Evolutionary conservation across 495 filamentous ascomycete genomes (phyloP), one percentile per base, ranked within the genome.

Genomic region (Achaetomiella virescens): DNA sequence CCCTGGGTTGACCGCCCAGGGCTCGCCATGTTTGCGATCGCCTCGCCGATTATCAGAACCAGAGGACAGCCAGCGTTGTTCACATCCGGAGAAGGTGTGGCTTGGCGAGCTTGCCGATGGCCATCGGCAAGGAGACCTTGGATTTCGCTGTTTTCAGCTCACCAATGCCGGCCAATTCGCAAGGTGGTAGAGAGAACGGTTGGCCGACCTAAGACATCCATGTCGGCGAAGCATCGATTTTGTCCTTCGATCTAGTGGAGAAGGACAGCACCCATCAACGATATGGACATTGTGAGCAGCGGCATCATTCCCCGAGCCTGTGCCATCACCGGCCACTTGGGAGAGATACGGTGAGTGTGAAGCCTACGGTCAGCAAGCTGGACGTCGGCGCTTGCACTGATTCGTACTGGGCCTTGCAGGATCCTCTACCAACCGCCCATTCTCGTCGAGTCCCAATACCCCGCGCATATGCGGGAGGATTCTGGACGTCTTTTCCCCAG

Each of bases 201-300:
- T 44, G 54, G 36, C 51, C 51, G 50, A 45, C 29, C 51, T 59
- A 51, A 54, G 56, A 59, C 57, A 50, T 44, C 31, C 44, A 50
- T 35, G 12, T 45, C 18, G 21, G 37, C 38, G 21, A 51, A 42
- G 40, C 45, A n/a, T n/a, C 29, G 35, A 22, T 29, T 25, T 38
- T 24, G 44, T 56, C 14, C 38, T 9, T 31, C 27, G 9, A 5
- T 31, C 27, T 31, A 9, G 9, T 9, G 27, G 9, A 31, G 5
- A 31, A 31, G 17, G 6, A 14, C 35, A 12, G 6, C 15, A 8
- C 5, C 31, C 20, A 40, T 18, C 36, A 29, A 12, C n/a, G 9
- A 31, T 4, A 31, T 9, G 5, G 27, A 31, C 27, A 31, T 31
- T 4, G 4, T 31, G 27, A 31, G 27, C 4, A 31, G 9, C 9